phyloP scores from a whole-genome alignment of 2,329 filamentous ascomycete genomes.

The Clonostachys chloroleuca region DNA sequence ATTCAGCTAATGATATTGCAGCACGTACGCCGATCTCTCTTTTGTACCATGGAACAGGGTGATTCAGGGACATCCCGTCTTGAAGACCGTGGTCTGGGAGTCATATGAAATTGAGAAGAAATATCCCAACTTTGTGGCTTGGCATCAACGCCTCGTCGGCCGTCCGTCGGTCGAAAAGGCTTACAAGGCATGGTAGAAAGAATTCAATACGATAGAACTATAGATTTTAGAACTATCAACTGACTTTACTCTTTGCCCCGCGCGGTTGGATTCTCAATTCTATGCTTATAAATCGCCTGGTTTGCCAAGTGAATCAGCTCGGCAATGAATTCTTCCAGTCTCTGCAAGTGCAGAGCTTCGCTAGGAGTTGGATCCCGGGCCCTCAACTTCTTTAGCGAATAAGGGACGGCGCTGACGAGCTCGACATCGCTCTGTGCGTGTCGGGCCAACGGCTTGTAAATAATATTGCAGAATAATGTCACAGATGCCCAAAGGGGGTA shows the following conservation, averaged over 20 bases:
- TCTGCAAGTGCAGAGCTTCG: too few relatives aligned
- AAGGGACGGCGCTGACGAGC: too few relatives aligned
- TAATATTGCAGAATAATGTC: conserved; percentile 49
- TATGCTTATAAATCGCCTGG: too few relatives aligned
- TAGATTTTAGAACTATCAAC: too few relatives aligned
- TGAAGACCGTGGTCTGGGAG: conserved; percentile 4
- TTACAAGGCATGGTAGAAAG: not conserved
- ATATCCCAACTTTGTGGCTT: conserved; percentile 25
- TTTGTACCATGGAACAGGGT: conserved; percentile 21
- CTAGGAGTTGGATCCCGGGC: too few relatives aligned
- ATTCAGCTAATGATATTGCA: conserved; percentile 1
- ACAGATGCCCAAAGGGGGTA: conserved; percentile 52
- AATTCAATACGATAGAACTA: too few relatives aligned
- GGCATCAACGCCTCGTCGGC: conserved; percentile 21
- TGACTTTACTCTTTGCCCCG: too few relatives aligned
- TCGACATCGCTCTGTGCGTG: too few relatives aligned
- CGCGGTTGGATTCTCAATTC: too few relatives aligned
- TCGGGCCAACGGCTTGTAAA: conserved; percentile 36
- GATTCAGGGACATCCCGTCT: not conserved
- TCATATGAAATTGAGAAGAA: conserved; percentile 16
- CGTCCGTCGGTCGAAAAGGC: conserved; percentile 20
- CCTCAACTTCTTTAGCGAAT: too few relatives aligned
- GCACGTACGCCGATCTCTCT: conserved; percentile 23
- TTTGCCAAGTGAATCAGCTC: too few relatives aligned
- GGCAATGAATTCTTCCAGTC: too few relatives aligned